A percentile compares a stretch with the other conserved stretches of the same genome.
These are phyloP conservation scores for Candolleomyces efflorescens DNA, from an alignment of 768 basidiomycete species.

Conservation along the genomic window DNA sequence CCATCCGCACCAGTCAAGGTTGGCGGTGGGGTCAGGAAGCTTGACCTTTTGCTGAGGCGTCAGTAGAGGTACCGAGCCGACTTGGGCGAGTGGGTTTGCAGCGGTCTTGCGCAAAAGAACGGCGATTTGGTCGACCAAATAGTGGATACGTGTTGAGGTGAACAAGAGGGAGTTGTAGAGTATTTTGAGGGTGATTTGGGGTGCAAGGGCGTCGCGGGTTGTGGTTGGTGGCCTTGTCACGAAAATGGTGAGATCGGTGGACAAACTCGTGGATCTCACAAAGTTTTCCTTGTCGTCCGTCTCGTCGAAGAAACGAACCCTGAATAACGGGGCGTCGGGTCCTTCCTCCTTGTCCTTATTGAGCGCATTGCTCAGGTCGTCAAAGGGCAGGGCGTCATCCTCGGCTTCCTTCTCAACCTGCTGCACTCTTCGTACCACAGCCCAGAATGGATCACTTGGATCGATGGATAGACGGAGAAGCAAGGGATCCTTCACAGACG, in stretches of 20 bases:
- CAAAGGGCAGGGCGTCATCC: constrained; percentile 76
- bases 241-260: constrained; percentile 92
- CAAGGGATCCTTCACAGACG: constrained; percentile 69
- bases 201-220: constrained; percentile 65
- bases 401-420: constrained; percentile 81
- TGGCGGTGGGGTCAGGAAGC: constrained; percentile 80
- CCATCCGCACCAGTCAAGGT: constrained; percentile 97
- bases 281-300: constrained; percentile 70
- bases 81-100: constrained; percentile 57
- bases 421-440: constrained; percentile 81
- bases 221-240: constrained; percentile 69
- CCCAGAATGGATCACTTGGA: constrained; percentile 85
- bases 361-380: constrained; percentile 65
- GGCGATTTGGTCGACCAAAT: constrained; percentile 83
- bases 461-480: constrained; percentile 81
- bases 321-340: constrained; percentile 69
- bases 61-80: constrained; percentile 79
- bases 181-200: constrained; percentile 74
- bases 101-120: constrained; percentile 70
- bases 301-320: constrained; percentile 96
- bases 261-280: constrained; percentile 73
- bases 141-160: constrained; percentile 68
- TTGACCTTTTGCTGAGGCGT: constrained; percentile 63
- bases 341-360: constrained; percentile 57
- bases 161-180: constrained; percentile 96